Evolutionary conservation across 2,329 filamentous ascomycete species (phyloP).

Genomic region (Talaromyces sp.): DNA sequence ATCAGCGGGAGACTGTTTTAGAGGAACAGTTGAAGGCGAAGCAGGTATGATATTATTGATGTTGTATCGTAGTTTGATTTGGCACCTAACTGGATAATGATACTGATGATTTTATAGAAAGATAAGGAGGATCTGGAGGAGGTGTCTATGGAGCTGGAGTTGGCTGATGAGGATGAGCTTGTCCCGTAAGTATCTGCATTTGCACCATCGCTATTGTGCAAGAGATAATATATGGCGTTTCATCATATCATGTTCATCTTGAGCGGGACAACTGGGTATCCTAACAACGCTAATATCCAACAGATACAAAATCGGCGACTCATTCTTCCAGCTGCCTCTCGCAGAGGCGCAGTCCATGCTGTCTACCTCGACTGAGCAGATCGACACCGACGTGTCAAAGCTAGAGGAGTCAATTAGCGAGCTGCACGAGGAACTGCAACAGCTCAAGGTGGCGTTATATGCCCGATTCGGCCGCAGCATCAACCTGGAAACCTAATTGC

Average conservation of each 20-base stretch:
- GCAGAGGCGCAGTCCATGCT: slow-evolving; percentile 87
- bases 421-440: slow-evolving; percentile 82
- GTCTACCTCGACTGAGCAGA: slow-evolving; percentile 66
- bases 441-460: slow-evolving; percentile 90
- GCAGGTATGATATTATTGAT: slow-evolving; percentile 53
- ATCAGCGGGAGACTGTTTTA: slow-evolving; percentile 78
- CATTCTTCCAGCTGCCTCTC: slow-evolving; percentile 85
- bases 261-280: background rate
- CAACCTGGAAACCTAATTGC: slow-evolving; percentile 80
- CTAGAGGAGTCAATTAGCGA: slow-evolving; percentile 76
- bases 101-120: slow-evolving; percentile 62
- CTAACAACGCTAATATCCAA: background rate
- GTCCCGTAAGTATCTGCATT: slow-evolving; percentile 75
- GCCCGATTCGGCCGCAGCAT: slow-evolving; percentile 95
- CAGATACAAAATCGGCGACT: slow-evolving; percentile 96
- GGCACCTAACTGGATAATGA: background rate
- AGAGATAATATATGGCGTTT: too few relatives aligned
- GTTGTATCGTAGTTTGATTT: background rate
- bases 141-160: slow-evolving; percentile 84
- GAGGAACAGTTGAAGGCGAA: slow-evolving; percentile 81
- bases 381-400: slow-evolving; percentile 74
- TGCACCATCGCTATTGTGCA: too few relatives aligned
- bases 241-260: background rate
- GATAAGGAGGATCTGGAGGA: slow-evolving; percentile 98
- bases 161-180: slow-evolving; percentile 91